Evolutionary conservation across 768 basidiomycete genomes (phyloP).

Genomic region (Fomitopsis pulvina): DNA sequence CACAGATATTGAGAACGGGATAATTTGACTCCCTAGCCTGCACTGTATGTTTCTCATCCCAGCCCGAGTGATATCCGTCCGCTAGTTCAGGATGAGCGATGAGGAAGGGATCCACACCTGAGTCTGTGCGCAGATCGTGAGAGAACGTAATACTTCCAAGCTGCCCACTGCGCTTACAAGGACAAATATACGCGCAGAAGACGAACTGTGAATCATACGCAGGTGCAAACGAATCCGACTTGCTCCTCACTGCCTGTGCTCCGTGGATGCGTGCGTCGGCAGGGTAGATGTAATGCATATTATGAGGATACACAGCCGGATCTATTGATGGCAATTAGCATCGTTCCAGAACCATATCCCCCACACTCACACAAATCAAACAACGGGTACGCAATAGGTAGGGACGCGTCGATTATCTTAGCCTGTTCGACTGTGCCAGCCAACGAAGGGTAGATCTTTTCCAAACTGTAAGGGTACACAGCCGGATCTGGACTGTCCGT

Average conservation of each 20-base stretch:
- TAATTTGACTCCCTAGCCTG: conserved; percentile 2
- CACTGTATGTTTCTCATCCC: neutral
- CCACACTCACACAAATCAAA: conserved; percentile 15
- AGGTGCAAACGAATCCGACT: neutral
- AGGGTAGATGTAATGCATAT: conserved; percentile 7
- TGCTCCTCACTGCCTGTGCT: neutral
- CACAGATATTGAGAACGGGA: conserved; percentile 16
- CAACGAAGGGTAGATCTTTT: conserved; percentile 3
- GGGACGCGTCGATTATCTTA: neutral
- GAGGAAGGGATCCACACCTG: neutral
- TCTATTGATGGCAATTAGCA: conserved; percentile 2
- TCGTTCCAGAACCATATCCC: neutral
- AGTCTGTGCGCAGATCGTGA: neutral
- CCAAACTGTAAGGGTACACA: conserved; percentile 8
- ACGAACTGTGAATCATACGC: neutral
- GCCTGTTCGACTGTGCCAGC: neutral
- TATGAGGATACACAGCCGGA: conserved; percentile 11
- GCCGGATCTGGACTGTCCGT: conserved; percentile 13
- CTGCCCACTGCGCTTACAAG: neutral
- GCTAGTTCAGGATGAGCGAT: neutral
- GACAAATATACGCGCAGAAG: neutral
- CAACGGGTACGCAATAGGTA: conserved; percentile 7
- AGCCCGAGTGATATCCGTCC: neutral
- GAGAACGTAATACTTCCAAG: neutral
- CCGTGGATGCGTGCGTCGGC: neutral